Evolutionary conservation across 2,329 filamentous ascomycete genomes (phyloP), one percentile per base, ranked within the genome.

Genomic region (Colletotrichum musicola): DNA sequence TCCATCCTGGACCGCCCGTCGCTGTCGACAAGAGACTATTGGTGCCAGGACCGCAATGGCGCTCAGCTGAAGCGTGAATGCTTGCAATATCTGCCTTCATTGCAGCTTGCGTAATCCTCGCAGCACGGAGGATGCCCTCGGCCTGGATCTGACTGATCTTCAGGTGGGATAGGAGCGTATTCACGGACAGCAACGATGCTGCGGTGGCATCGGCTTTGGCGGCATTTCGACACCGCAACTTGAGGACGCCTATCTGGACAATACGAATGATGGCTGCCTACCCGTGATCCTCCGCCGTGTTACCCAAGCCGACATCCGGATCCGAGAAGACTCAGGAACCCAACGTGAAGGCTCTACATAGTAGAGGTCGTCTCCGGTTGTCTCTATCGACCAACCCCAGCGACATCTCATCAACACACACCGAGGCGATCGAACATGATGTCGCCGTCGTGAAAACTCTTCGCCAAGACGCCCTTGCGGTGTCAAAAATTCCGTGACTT

Each of bases 381-480:
- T 30, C 27, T 30, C 7, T 10, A 10, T 35, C 30, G 10, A 35
- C 30, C 6, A 10, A 35, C 7, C 30, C 30, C 30, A 35, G 30
- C 30, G 30, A 35, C 30, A 10, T 35, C 30, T 35, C 30, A 35
- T 35, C 30, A 35, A 35, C 30, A 35, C 22, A 25, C 10, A 35
- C 30, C 30, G 2, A 35, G 10, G 30, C 7, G 30, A 14, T 14
- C 40, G 14, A n/a, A 14, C 38, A 49, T 5, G 35, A 44, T 16
- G 38, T 61, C 22, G 54, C 47, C 53, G 62, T 44, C 40, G 54
- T 35, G 9, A 25, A n/a, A 40, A 13, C 27, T 4, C 25, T 10
- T 40, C 50, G 65, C 65, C 65, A 68, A 68, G 61, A 13, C 47
- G 65, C 30, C 54, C 22, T 44, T 68, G 61, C 35, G 20, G 22